Evolutionary conservation across 2,329 filamentous ascomycete genomes (phyloP), one percentile per base, ranked within the genome.

Genomic region (Phaeosphaeria sp.): DNA sequence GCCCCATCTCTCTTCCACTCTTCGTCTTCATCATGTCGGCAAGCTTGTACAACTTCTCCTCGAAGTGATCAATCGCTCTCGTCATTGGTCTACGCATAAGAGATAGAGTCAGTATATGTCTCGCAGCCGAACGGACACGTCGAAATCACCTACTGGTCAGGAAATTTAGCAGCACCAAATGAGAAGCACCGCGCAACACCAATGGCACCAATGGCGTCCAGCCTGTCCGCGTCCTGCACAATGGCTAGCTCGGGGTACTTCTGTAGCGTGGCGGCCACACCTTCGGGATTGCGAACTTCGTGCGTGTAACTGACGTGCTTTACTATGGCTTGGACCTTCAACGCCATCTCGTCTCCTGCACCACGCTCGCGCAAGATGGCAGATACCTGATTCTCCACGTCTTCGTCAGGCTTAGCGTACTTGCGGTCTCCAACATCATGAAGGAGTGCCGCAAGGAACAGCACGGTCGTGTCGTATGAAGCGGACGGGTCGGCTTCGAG

Each of bases 381-480:
- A 17, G 79, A 76, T 30, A 91, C 82, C 60, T 87, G 78, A 15
- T 84, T 86, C 2, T 84, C 80, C 3, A 80, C 71, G 71, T 89
- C 84, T 64, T 89, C 81, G 54, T 82, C 84, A 0, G 68, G 56
- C 1, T 84, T 80, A 54, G 71, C 60, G 75, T 96, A 96, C 79
- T 96, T 97, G 75, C 85, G 88, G 79, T 97, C 93, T 59, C 91
- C 92, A 18, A 96, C 89, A 69, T 97, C 93, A 79, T 97, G 93
- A 1, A 77, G 65, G 8, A 76, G 69, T 3, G 91, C 91, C 1
- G 87, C 82, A 24, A 96, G 87, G 25, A 86, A 86, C 63, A 95
- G 82, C 24, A 88, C 76, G 11, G 81, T 79, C 3, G 78, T 79
- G 73, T 91, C 83, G 67, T 83, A 83, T 25, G 63, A 36, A 1